A percentile compares a stretch with the other conserved stretches of the same genome.
Conservation (phyloP, 768 basidiomycete genomes). For the Termitomyces sp. region DNA sequence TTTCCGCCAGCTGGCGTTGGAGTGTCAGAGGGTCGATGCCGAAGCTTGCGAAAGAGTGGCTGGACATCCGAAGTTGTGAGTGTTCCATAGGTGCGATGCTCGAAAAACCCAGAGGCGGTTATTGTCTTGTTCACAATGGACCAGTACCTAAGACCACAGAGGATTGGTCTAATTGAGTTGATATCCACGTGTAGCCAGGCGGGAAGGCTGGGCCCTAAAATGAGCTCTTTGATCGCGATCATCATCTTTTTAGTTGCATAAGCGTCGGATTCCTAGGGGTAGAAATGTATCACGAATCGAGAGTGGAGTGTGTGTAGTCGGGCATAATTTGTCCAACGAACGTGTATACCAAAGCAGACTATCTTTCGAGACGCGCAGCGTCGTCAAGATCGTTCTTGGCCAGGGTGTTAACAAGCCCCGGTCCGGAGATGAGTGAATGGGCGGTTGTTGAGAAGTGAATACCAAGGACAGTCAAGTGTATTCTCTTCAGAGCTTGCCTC, state of each 20-base stretch:
- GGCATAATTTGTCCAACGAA: constrained; percentile 22
- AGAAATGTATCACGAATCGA: constrained; percentile 11
- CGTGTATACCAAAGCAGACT: constrained; percentile 23
- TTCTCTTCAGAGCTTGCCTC: constrained; percentile 7
- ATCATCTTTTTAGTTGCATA: constrained; percentile 5
- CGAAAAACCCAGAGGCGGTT: constrained; percentile 13
- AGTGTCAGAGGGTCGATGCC: not conserved
- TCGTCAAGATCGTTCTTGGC: constrained; percentile 10
- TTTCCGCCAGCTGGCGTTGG: not conserved
- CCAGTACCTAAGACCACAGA: constrained; percentile 19
- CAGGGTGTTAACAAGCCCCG: constrained; percentile 19
- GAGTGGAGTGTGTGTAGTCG: constrained; percentile 13
- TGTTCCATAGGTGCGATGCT: not conserved
- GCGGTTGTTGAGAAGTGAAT: constrained; percentile 24
- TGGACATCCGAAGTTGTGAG: not conserved
- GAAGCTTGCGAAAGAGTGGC: not conserved
- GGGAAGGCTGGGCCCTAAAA: constrained; percentile 15
- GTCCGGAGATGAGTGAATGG: constrained; percentile 18
- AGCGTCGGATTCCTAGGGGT: not conserved
- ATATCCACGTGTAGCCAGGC: constrained; percentile 21
- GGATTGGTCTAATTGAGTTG: constrained; percentile 14
- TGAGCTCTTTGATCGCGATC: constrained; percentile 12
- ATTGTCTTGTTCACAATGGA: constrained; percentile 5
- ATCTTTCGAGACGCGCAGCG: constrained; percentile 15
- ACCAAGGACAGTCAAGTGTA: constrained; percentile 21